These are phyloP conservation scores for Trichoderma citrinoviride DNA, from an alignment of 2,329 filamentous ascomycete species.

Conservation along the genomic window DNA sequence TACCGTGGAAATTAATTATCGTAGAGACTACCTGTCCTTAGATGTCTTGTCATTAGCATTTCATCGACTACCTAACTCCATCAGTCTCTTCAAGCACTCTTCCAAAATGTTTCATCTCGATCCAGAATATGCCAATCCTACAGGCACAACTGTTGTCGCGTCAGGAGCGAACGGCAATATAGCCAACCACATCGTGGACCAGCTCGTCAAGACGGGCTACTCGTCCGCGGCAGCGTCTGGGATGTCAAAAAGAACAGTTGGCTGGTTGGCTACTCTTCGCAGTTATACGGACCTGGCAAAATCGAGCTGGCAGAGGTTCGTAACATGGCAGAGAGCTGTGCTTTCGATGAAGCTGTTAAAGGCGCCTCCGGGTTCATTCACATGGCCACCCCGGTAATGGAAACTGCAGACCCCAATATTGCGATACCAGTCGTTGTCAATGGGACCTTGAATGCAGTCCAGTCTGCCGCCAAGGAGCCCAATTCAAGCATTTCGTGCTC, in stretches of 20 bases:
- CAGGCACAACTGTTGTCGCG: slow-evolving; percentile 25
- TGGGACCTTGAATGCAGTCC: slow-evolving; percentile 33
- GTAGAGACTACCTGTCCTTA: too few relatives aligned
- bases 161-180: slow-evolving; percentile 39
- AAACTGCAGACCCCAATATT: slow-evolving; percentile 38
- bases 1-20: too few relatives aligned
- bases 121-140: not conserved
- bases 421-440: slow-evolving; percentile 38
- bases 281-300: slow-evolving; percentile 23
- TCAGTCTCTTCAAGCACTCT: too few relatives aligned
- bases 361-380: slow-evolving; percentile 37
- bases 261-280: slow-evolving; percentile 28
- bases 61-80: not conserved
- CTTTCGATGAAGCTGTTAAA: slow-evolving; percentile 32
- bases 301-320: slow-evolving; percentile 36
- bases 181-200: slow-evolving; percentile 33
- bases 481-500: slow-evolving; percentile 42
- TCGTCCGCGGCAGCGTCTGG: slow-evolving; percentile 37
- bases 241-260: slow-evolving; percentile 27
- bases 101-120: not conserved
- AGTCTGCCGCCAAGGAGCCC: slow-evolving; percentile 35
- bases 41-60: too few relatives aligned
- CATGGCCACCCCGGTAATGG: slow-evolving; percentile 36
- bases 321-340: slow-evolving; percentile 31
- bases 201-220: slow-evolving; percentile 34